Evolutionary conservation across 371 early-diverging fungal genomes (phyloP).

Genomic region (Zopfochytrium polystomum): DNA sequence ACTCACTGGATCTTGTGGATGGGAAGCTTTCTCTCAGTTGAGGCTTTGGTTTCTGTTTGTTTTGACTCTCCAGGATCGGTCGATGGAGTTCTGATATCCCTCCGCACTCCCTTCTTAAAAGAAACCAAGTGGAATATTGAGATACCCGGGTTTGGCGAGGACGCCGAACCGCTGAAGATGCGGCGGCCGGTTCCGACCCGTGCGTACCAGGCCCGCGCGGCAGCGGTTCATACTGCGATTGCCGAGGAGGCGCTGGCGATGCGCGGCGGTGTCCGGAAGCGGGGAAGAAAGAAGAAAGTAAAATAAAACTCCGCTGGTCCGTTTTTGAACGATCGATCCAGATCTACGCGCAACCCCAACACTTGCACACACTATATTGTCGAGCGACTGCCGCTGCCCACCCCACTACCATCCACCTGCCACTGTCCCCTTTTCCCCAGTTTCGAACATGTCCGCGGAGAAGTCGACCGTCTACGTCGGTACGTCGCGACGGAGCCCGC

Average conservation of each 20-base stretch:
- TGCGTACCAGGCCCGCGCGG: neutral
- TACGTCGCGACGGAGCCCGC: no score
- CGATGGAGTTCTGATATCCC: neutral
- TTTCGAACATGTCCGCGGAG: no score
- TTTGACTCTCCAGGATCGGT: neutral
- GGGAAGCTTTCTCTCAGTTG: constrained; percentile 12
- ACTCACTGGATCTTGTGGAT: constrained; percentile 13
- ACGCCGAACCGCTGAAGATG: neutral
- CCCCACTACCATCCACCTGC: no score
- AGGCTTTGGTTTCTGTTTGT: neutral
- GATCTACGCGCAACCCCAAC: no score
- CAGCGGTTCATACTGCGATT: neutral
- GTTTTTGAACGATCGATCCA: no score
- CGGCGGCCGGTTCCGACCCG: neutral
- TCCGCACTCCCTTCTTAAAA: neutral
- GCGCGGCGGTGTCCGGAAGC: neutral
- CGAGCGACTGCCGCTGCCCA: no score
- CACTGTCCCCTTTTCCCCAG: no score
- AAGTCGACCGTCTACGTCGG: no score
- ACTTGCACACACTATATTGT: no score
- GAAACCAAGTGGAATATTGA: constrained; percentile 15
- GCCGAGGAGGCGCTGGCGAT: neutral
- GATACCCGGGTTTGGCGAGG: constrained; percentile 20
- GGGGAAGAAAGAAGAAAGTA: neutral
- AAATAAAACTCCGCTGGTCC: no score